Evolutionary conservation across 2,329 filamentous ascomycete species (phyloP), one percentile per base, ranked within the genome.

Genomic region (Cordyceps cateniannulata): DNA sequence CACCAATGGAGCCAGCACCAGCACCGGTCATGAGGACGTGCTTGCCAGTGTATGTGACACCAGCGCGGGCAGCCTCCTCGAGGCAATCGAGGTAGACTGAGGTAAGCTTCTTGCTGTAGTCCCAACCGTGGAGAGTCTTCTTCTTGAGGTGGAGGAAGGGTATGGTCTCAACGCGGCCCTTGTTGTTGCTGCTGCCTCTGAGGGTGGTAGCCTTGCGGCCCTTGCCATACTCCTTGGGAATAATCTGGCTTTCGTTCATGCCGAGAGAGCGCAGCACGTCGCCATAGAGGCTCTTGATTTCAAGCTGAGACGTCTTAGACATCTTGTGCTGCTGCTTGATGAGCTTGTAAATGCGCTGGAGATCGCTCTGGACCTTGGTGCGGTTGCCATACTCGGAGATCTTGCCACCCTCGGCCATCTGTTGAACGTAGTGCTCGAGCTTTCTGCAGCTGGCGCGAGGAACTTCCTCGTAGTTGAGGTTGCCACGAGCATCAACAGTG

Each of bases 31-130:
- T 99, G 66, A 99, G 85, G 52, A 90, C 93, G 71, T 98, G 91
- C 82, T 97, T 98, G 77, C 90, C 91, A 72, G 92, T 85, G 81
- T 96, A 99, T 51, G 87, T 95, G 62, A 99, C 87, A 74, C 95
- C 95, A 60, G 85, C 82, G 69, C 87, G 89, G 65, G 95, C 95
- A 66, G 93, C 92, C 65, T 93, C 85, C 78, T 96, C 93, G 35
- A 99, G 78, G 64, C 91, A 92, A 72, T 97, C 91, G 38, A 99
- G 85, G 73, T 99, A 99, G 67, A 93, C 77, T 61, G 91, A 90
- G 25, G 95, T 98, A 62, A 99, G 85, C 80, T 96, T 97, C 84
- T 98, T 99, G 85, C 91, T 98, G 81, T 98, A 99, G 71, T 98
- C 93, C 95, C 95, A 99, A 63, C 93, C 93, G 70, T 96, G 89